Percentiles rank a stretch among this genome's conserved stretches.
These are phyloP conservation scores for Lenwebbia sp. DNA, from an alignment of 345 rosid species.

Conservation along the genomic window DNA sequence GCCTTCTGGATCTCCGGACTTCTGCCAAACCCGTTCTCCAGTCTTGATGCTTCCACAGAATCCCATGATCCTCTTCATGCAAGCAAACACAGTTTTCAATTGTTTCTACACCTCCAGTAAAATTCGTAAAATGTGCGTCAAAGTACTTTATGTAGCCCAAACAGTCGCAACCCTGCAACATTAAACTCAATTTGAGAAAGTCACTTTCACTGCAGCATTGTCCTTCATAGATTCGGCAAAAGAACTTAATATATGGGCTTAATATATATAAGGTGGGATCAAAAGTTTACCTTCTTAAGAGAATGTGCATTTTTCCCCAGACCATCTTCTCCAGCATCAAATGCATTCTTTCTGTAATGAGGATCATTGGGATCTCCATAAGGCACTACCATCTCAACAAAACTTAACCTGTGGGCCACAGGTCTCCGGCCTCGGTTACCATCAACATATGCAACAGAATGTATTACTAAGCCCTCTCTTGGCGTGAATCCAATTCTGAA, in stretches of 20 bases:
- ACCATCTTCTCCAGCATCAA: slow-evolving; percentile 85
- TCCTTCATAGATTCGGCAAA: not conserved
- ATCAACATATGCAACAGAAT: slow-evolving; percentile 66
- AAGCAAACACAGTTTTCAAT: slow-evolving; percentile 67
- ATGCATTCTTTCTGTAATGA: slow-evolving; percentile 68
- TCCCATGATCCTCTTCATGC: slow-evolving; percentile 78
- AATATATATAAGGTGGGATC: not conserved
- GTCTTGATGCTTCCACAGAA: slow-evolving; percentile 81
- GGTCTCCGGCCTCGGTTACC: slow-evolving; percentile 70
- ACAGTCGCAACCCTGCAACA: slow-evolving; percentile 65
- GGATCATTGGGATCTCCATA: slow-evolving; percentile 83
- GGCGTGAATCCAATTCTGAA: slow-evolving; percentile 77
- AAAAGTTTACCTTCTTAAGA: slow-evolving; percentile 41
- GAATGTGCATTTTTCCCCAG: slow-evolving; percentile 79
- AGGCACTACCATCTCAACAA: slow-evolving; percentile 83
- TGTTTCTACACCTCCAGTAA: slow-evolving; percentile 70
- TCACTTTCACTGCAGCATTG: not conserved
- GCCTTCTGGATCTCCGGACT: slow-evolving; percentile 65
- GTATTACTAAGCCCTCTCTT: slow-evolving; percentile 61
- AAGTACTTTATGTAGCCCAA: slow-evolving; percentile 66
- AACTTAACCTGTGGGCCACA: slow-evolving; percentile 64
- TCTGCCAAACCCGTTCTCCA: slow-evolving; percentile 82
- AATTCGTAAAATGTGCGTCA: slow-evolving; percentile 69
- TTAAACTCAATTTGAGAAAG: not conserved
- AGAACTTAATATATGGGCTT: not conserved